Evolutionary conservation across 441 rosid genomes (phyloP), one percentile per base, ranked within the genome.

Genomic region (Erodium texanum): DNA sequence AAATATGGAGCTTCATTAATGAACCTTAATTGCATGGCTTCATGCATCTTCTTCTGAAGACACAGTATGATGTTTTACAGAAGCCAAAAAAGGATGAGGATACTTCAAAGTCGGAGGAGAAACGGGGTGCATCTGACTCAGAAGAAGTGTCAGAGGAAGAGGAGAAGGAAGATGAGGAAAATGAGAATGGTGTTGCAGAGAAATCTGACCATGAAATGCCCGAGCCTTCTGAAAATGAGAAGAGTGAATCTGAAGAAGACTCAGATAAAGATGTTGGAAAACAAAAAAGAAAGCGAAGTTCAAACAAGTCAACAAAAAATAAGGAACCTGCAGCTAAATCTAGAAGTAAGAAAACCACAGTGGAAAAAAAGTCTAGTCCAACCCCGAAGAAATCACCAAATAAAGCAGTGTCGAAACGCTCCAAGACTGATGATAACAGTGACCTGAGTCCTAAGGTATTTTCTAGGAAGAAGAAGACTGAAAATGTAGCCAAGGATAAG

Each of bases 191-290:
- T 45, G 70, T 68, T 75, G 80, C 87, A 7, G 93, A 86, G 68
- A 83, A 85, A 77, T 87, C 87, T 73, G 96, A 86, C 78, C 76
- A 80, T 22, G 89, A 86, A 77, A 82, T 80, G 74, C 76, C 78
- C n/a, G 86, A 81, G 61, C 74, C 72, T 65, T 83, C 93, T 69
- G 86, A 82, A 77, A 87, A 86, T 50, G 92, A 85, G 78, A 84
- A 88, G 74, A 77, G 66, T 80, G 89, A 81, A 72, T 82, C 95
- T 43, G 96, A 85, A 61, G 90, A 87, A 41, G 88, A 86, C 62
- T 89, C 96, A 24, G 93, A 87, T 73, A 94, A 86, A 73, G 89
- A 88, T 22, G 65, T 41, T 9, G 70, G 69, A 38, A 91, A 83
- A 77, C 83, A 67, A 78, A 89, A 81, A 75, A 82, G 72, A 74